Base-by-base conservation (phyloP, 768 basidiomycete species). In the Mrakia gelida region DNA sequence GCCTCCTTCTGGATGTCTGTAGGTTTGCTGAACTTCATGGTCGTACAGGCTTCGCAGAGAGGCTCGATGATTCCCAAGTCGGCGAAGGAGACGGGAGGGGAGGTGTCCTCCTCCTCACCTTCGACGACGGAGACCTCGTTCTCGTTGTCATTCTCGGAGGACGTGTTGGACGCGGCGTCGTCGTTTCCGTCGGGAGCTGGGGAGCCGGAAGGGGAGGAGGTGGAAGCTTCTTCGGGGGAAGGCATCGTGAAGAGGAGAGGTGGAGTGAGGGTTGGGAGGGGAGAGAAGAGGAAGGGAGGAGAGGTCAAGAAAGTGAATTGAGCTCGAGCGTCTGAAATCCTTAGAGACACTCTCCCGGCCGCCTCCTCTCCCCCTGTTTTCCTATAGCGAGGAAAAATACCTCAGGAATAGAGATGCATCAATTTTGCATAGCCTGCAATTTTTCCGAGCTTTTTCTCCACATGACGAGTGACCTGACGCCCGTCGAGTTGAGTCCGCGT, bases 31-130 rank as follows among this genome's bases (percentile, higher is more conserved):
- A 89, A 98, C 70, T 90, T 90, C 61, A 98, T 86, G 77, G 91
- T 90, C 63, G 90, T 88, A 65, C 98, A 89, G 7, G 95, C 92
- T 82, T 92, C 89, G 70, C 97, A 90, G 0, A 99, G 88, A 75
- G 94, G 94, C 59, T 92, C 90, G 71, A 95, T 96, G 73, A 98
- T 87, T 38, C 95, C 95, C 41, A 99, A 88, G 45, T 89, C 89
- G 80, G 89, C 89, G 86, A 99, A 99, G 2, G 92, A 90, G 38
- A 78, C 79, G 32, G 62, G 34, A 23, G 75, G 32, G n/a, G 52
- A 71, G 10, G 49, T 52, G 49, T 52, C 49, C 18, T 28, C 52
- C 63, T 78, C 41, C 21, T 61, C 77, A 63, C 30, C 52, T 23
- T 75, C 11, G 41, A 43, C 74, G 26, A 52, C 75, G 75, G 67